Evolutionary conservation across 148 eudicot genomes (phyloP).

Genomic region (Rheum nobile): DNA sequence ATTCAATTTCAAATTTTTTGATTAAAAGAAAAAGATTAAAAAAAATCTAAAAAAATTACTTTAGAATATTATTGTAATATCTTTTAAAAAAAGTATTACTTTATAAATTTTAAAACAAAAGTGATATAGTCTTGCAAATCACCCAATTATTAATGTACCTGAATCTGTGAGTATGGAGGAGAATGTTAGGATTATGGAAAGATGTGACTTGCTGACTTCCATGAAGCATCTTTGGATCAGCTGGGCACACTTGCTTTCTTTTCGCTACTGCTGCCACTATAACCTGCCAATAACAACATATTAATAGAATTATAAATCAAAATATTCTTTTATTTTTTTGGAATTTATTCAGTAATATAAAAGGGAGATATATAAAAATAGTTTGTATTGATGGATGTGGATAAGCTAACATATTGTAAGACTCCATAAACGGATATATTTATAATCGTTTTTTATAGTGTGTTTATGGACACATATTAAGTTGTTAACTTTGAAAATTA

Average conservation of each 20-base stretch:
- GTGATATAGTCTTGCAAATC: no score
- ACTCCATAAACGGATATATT: neutral
- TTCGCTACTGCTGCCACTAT: conserved; percentile 79
- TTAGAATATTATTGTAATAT: no score
- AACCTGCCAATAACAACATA: conserved; percentile 30
- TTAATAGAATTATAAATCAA: neutral
- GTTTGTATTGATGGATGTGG: neutral
- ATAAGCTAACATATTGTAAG: neutral
- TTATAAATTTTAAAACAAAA: no score
- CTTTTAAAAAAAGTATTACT: no score
- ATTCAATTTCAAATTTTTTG: no score
- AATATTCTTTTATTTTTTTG: neutral
- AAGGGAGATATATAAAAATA: neutral
- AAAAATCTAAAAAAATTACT: no score
- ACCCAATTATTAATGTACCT: no score
- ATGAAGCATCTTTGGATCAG: conserved; percentile 49
- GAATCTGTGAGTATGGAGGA: conserved; percentile 36
- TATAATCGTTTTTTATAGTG: no score
- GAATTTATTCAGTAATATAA: no score
- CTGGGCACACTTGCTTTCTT: conserved; percentile 52
- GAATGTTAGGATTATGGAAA: neutral
- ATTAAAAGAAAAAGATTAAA: no score
- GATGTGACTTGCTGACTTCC: conserved; percentile 17
- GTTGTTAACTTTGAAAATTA: no score
- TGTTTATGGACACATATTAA: no score